phyloP scores from a whole-genome alignment of 177 flowering plant genomes.

The Viscum album region DNA sequence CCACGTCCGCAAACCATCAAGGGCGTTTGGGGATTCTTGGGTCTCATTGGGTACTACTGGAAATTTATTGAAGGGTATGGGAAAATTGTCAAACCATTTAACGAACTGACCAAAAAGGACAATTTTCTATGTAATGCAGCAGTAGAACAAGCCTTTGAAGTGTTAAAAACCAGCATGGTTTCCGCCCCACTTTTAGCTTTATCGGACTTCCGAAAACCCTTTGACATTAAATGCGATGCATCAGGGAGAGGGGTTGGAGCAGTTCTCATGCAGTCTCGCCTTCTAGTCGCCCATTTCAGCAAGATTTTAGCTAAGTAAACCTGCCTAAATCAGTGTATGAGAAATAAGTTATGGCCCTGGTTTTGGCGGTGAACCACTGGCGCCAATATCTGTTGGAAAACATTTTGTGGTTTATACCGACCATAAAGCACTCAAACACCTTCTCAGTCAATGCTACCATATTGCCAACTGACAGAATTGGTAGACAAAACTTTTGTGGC shows the following conservation, averaged over 20 bases:
- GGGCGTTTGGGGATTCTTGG: constrained; percentile 7
- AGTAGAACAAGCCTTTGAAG: not conserved
- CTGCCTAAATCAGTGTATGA: not conserved
- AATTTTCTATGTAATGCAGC: not conserved
- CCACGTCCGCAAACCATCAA: not conserved
- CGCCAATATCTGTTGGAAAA: not conserved
- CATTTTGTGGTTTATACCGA: not conserved
- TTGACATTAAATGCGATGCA: constrained; percentile 8
- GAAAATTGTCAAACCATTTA: not conserved
- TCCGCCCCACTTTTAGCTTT: constrained; percentile 9
- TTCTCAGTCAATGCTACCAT: not conserved
- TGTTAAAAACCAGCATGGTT: not conserved
- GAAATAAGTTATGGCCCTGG: constrained; percentile 3
- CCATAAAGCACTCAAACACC: constrained; percentile 5
- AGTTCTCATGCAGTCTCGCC: not conserved
- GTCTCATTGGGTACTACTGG: constrained; percentile 10
- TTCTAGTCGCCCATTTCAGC: constrained; percentile 1
- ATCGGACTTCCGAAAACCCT: constrained; percentile 1
- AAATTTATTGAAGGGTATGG: constrained; percentile 6
- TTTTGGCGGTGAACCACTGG: not conserved
- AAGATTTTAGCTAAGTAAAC: not conserved
- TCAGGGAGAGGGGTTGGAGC: constrained; percentile 7
- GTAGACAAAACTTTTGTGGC: not conserved
- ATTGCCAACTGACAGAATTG: not conserved
- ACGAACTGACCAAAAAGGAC: not conserved